Evolutionary conservation across 768 basidiomycete species (phyloP), one percentile per base, ranked within the genome.

Genomic region (Trametes gibbosa): DNA sequence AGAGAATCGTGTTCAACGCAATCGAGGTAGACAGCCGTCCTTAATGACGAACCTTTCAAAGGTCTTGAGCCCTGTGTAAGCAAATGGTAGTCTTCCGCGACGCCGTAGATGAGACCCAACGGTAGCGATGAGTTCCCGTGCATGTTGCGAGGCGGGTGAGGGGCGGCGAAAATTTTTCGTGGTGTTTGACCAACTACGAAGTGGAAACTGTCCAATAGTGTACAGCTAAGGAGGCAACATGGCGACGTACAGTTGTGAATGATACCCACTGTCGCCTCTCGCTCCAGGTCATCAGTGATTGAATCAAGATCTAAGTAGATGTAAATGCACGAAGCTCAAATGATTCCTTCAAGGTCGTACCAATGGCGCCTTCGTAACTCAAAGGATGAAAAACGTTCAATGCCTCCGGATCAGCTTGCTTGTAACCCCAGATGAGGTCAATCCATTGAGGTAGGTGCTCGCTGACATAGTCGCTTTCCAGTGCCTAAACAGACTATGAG

Each of bases 301-400:
- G 81, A 72, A 69, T 97, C 95, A 23, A 98, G 74, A 71, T 97
- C 95, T 90, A 47, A 40, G 17, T 19, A 12, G 17, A 9, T 16
- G 29, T 32, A 10, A 4, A 32, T 32, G 10, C 10, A 32, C 8
- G 25, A 0, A 35, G 12, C 9, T 5, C 25, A 37, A 23, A 8
- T 1, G 14, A 39, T 1, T 23, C 5, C 8, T 14, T 23, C 19
- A 8, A 3, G 24, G 17, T 54, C 76, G 19, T 58, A 85, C 90
- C 87, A 61, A 96, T 89, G 0, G 91, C 87, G 3, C 94, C 93
- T 65, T 95, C 93, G 66, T 97, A 97, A 16, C 92, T 95, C 35
- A 97, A 74, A 0, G 95, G 95, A 71, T 97, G 95, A 76, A 92
- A 97, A 7, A 87, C 89, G 65, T 97, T 98, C 58, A 87, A 73